phyloP scores from a whole-genome alignment of 352 stramenopile genomes.

The Stephanocyclus meneghinianus region DNA sequence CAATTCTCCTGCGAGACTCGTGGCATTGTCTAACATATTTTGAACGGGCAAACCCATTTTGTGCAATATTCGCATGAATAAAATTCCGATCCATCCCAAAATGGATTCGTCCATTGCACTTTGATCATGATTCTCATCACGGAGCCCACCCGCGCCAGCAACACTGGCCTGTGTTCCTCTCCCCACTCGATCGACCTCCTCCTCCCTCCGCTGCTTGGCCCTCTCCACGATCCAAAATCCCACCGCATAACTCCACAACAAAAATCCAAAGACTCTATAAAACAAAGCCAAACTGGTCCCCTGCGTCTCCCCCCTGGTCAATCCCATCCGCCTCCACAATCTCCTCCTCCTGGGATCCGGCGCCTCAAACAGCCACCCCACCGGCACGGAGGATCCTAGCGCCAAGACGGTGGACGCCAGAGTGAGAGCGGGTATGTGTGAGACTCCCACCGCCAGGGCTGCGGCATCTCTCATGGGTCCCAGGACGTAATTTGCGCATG shows the following conservation, averaged over 20 bases:
- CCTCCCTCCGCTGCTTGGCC: constrained; percentile 4
- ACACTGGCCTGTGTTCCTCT: neutral
- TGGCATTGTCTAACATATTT: neutral
- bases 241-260: constrained; percentile 64
- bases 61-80: constrained; percentile 15
- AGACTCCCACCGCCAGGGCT: constrained; percentile 68
- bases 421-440: constrained; percentile 69
- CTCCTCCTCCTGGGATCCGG: constrained; percentile 67
- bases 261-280: constrained; percentile 75
- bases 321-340: constrained; percentile 75
- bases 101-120: constrained; percentile 17
- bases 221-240: constrained; percentile 57
- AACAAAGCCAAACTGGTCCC: constrained; percentile 77
- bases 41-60: constrained; percentile 24
- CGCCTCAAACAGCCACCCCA: constrained; percentile 83
- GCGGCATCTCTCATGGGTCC: constrained; percentile 76
- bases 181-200: neutral
- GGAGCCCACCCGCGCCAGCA: neutral
- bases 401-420: constrained; percentile 68
- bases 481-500: constrained; percentile 68
- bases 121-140: neutral
- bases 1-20: neutral
- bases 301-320: constrained; percentile 81
- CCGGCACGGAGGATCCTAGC: constrained; percentile 72
- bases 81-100: constrained; percentile 16